Percentiles rank a stretch among this genome's conserved stretches.
phyloP scores from a whole-genome alignment of 306 rosid genomes.

The Lathyrus oleraceus region DNA sequence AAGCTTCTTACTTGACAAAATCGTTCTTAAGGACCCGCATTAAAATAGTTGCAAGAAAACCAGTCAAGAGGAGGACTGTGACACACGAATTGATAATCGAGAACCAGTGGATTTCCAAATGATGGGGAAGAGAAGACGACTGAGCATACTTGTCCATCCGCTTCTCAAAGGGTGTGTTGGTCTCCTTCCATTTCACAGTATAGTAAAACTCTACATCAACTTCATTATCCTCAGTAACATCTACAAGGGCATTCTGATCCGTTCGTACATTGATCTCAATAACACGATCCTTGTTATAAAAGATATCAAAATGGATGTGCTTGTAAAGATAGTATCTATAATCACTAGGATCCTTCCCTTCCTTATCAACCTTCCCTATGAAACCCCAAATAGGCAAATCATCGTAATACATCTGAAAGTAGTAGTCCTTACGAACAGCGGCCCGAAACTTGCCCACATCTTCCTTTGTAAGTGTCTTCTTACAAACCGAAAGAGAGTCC shows the following conservation, averaged over 20 bases:
- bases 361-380: constrained; percentile 78
- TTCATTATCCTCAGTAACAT: constrained; percentile 69
- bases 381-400: constrained; percentile 93
- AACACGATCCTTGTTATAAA: constrained; percentile 73
- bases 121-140: constrained; percentile 75
- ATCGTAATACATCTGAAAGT: constrained; percentile 86
- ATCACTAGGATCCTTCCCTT: constrained; percentile 74
- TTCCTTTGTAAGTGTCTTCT: constrained; percentile 51
- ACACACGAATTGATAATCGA: constrained; percentile 87
- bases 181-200: constrained; percentile 84
- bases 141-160: constrained; percentile 81
- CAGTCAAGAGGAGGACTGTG: constrained; percentile 81
- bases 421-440: constrained; percentile 74
- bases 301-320: constrained; percentile 75
- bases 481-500: constrained; percentile 56
- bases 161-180: constrained; percentile 69
- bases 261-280: constrained; percentile 68
- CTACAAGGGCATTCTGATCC: constrained; percentile 61
- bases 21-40: constrained; percentile 93
- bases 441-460: constrained; percentile 65
- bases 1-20: constrained; percentile 74
- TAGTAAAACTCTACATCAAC: constrained; percentile 64
- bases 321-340: constrained; percentile 66
- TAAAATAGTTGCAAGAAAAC: constrained; percentile 78
- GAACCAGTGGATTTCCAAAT: constrained; percentile 93